phyloP scores from a whole-genome alignment of 2,329 filamentous ascomycete genomes.

The Colletotrichum kahawae region DNA sequence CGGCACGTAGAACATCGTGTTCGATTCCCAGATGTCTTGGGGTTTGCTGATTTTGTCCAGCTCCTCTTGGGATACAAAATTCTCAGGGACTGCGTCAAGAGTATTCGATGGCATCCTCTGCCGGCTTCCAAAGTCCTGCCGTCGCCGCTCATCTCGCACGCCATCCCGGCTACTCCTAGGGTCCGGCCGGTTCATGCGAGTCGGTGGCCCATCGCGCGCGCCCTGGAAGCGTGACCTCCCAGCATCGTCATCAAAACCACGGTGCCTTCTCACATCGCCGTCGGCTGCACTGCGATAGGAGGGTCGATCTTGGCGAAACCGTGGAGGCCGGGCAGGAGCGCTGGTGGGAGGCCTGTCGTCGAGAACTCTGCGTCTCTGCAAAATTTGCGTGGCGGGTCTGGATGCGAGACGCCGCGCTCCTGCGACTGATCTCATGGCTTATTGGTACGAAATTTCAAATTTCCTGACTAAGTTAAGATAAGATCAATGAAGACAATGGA shows the following conservation, averaged over 20 bases:
- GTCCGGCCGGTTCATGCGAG: not conserved
- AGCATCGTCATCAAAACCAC: not conserved
- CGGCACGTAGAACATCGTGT: slow-evolving; percentile 1
- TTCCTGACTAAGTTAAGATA: not conserved
- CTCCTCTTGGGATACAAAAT: not conserved
- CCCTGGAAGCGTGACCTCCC: not conserved
- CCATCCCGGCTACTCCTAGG: not conserved
- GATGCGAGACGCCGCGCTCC: not conserved
- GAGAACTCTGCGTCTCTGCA: not conserved
- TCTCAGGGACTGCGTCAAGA: not conserved
- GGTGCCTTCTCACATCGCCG: not conserved
- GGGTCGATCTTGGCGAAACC: not conserved
- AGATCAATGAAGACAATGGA: not conserved
- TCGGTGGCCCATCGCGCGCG: not conserved
- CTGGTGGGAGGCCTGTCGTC: not conserved
- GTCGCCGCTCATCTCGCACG: not conserved
- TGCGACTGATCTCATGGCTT: not conserved
- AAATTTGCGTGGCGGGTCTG: not conserved
- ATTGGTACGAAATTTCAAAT: not conserved
- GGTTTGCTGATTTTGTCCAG: not conserved
- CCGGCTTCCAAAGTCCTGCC: not conserved
- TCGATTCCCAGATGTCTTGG: not conserved
- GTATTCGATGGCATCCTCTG: not conserved
- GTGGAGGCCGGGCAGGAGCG: not conserved
- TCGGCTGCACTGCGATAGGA: not conserved